Conservation (phyloP, 2,329 filamentous ascomycete genomes). For the Hypocrella siamensis region DNA sequence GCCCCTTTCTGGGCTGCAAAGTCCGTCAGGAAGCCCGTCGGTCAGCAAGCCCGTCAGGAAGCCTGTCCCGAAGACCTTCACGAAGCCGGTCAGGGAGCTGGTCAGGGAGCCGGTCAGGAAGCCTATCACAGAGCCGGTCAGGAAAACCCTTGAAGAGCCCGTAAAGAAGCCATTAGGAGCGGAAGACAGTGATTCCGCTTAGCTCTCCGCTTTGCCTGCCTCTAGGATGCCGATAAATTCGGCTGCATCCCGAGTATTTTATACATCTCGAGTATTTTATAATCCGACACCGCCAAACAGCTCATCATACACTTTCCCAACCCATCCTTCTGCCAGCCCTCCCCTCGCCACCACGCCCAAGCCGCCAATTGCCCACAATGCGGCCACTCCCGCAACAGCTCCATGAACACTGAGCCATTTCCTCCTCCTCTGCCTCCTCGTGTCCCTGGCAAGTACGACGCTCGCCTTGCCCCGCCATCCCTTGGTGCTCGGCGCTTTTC, state of each 20-base stretch:
- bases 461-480: constrained; percentile 27
- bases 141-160: too few species aligned
- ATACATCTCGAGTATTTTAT: constrained; percentile 4
- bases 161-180: too few species aligned
- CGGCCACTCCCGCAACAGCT: constrained; percentile 37
- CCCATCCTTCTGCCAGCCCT: constrained; percentile 59
- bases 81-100: too few species aligned
- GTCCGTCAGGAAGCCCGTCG: too few species aligned
- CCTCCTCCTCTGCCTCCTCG: constrained; percentile 39
- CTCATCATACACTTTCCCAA: constrained; percentile 64
- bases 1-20: too few species aligned
- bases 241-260: not conserved
- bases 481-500: constrained; percentile 40
- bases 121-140: too few species aligned
- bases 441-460: constrained; percentile 30
- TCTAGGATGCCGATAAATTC: too few species aligned
- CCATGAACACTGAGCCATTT: constrained; percentile 60
- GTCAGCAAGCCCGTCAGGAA: too few species aligned
- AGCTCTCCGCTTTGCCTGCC: too few species aligned
- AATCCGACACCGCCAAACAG: constrained; percentile 26
- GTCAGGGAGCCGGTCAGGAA: too few species aligned
- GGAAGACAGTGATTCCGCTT: too few species aligned
- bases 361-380: constrained; percentile 68
- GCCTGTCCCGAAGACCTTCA: too few species aligned
- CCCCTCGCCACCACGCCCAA: constrained; percentile 62